Evolutionary conservation across 2,329 filamentous ascomycete genomes (phyloP).

Genomic region (Ophiostoma quercus): DNA sequence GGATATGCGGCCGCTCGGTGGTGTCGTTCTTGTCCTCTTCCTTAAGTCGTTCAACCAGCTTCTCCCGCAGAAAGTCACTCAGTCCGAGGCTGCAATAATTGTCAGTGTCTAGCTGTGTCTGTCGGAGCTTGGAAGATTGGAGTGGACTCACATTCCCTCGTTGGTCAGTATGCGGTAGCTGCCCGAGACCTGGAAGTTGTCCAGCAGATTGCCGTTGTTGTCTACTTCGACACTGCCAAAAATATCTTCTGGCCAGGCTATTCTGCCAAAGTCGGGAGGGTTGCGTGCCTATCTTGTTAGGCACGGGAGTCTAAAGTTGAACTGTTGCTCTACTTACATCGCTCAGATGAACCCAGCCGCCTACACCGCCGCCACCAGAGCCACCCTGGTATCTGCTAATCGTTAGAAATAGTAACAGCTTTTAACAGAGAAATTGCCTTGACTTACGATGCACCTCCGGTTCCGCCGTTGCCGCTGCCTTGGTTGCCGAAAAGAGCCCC

Average conservation of each 20-base stretch:
- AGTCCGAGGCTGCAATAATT: constrained; percentile 44
- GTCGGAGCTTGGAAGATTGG: constrained; percentile 11
- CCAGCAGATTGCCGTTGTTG: constrained; percentile 39
- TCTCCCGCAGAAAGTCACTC: constrained; percentile 50
- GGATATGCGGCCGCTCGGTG: constrained; percentile 23
- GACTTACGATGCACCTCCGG: constrained; percentile 34
- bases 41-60: constrained; percentile 48
- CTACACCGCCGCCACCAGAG: constrained; percentile 53
- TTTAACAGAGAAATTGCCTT: not conserved
- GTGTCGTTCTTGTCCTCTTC: constrained; percentile 44
- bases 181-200: constrained; percentile 29
- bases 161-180: constrained; percentile 58
- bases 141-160: constrained; percentile 57
- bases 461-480: constrained; percentile 48
- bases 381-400: constrained; percentile 47
- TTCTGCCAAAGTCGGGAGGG: constrained; percentile 61
- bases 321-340: constrained; percentile 38
- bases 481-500: constrained; percentile 47
- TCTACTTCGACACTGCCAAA: constrained; percentile 63
- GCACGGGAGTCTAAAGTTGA: not conserved
- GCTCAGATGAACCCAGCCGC: constrained; percentile 61
- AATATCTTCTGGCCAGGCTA: constrained; percentile 66
- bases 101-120: constrained; percentile 30
- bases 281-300: constrained; percentile 43
- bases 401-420: not conserved